Percentiles rank a stretch among this genome's conserved stretches.
Conservation (phyloP, 768 basidiomycete genomes). For the Rhodotorula taiwanensis region DNA sequence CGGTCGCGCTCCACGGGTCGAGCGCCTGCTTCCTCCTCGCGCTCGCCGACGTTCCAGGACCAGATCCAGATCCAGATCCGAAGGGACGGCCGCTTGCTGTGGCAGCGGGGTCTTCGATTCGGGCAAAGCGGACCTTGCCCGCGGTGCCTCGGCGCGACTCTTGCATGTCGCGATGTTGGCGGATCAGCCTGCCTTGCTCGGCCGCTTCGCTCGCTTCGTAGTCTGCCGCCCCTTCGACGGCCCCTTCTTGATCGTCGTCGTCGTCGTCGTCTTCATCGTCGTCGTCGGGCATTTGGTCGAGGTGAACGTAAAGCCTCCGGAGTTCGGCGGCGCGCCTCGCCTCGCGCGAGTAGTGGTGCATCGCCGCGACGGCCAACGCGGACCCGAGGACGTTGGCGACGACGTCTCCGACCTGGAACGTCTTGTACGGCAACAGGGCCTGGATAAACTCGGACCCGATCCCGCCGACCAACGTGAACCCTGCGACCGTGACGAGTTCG, state of each 20-base stretch:
- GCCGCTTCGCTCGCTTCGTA: not conserved
- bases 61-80: too few relatives aligned
- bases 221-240: not conserved
- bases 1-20: constrained; percentile 21
- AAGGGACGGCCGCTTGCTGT: not conserved
- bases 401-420: constrained; percentile 38
- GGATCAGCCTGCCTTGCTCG: not conserved
- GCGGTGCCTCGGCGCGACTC: not conserved
- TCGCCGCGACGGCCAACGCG: constrained; percentile 11
- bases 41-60: too few relatives aligned
- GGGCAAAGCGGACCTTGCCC: not conserved
- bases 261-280: constrained; percentile 63
- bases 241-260: not conserved
- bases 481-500: constrained; percentile 4
- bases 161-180: constrained; percentile 7
- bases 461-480: constrained; percentile 28
- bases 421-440: constrained; percentile 37
- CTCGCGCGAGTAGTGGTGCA: not conserved
- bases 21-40: not conserved
- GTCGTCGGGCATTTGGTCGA: constrained; percentile 76
- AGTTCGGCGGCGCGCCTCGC: constrained; percentile 43
- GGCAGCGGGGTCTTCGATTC: not conserved
- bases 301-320: constrained; percentile 78
- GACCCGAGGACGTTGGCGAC: constrained; percentile 37
- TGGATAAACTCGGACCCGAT: constrained; percentile 37